phyloP scores from a whole-genome alignment of 139 green algal genomes.

The Tetradesmus lagerheimii region DNA sequence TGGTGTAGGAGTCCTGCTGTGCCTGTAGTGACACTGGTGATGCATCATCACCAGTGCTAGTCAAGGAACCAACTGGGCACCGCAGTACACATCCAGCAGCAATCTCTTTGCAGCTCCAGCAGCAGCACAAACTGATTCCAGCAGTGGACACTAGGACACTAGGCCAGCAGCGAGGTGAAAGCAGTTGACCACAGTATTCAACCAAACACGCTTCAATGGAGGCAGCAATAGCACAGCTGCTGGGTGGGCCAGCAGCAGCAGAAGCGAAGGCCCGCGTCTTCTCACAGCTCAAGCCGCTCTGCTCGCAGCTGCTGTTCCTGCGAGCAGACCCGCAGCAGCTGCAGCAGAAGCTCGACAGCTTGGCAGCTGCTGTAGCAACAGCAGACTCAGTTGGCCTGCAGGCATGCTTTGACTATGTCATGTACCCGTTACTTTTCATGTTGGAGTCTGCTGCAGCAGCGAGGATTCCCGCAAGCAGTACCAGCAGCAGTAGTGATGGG shows the following conservation, averaged over 20 bases:
- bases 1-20: conserved; percentile 72
- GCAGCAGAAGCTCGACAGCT: conserved; percentile 11
- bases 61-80: background rate
- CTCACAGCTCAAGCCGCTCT: conserved; percentile 68
- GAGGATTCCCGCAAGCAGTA: conserved; percentile 10
- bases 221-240: background rate
- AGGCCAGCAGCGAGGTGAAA: background rate
- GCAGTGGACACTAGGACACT: background rate
- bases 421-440: conserved; percentile 77
- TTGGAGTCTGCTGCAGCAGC: conserved; percentile 62
- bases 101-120: background rate
- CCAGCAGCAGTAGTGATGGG: conserved; percentile 22
- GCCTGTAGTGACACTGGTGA: conserved; percentile 18
- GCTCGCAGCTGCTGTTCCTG: conserved; percentile 68
- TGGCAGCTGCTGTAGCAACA: conserved; percentile 26
- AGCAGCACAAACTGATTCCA: too few species aligned
- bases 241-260: background rate
- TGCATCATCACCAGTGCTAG: background rate
- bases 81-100: background rate
- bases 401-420: conserved; percentile 77
- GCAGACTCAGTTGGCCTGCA: conserved; percentile 50
- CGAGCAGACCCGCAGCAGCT: conserved; percentile 55
- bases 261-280: conserved; percentile 54
- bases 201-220: background rate
- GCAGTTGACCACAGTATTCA: background rate